Base-by-base conservation (phyloP, 768 basidiomycete species). In the Dioszegia crocea region DNA sequence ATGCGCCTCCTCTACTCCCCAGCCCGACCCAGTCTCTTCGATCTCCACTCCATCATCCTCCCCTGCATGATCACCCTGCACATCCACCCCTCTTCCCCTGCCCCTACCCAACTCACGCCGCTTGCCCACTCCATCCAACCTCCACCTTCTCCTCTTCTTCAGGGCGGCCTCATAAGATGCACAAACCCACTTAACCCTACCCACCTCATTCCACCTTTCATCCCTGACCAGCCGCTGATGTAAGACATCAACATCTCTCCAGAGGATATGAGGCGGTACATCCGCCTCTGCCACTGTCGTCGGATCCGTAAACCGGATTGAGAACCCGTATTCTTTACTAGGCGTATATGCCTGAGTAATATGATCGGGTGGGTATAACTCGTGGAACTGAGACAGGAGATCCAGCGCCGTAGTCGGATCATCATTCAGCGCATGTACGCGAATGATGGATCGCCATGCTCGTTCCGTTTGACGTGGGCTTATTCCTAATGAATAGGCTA, bases 211-310 rank as follows among this genome's bases (percentile, higher is more conserved):
- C 74, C 79, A 14, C 29, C 66, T 67, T 6, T 65, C 71, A 17
- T 71, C 71, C n/a, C 66, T 44, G 6, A 86, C 83, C 27, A 91
- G 76, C 26, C 86, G 80, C 58, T 89, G 83, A 72, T 94, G 91
- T 50, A 96, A 78, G 4, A 86, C 60, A 63, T 88, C 86, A n/a
- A 94, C 63, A 70, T 94, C 90, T 16, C 78, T 64, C 71, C 91
- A 94, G 12, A 84, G 81, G 21, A 94, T 66, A 39, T 91, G 73
- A 0, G 91, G 91, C 0, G 91, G 88, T 5, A 96, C 86, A 23
- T 82, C 71, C 64, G 90, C 87, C 70, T 96, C 92, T 1, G 84
- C 82, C 3, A 87, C 80, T 17, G 84, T 83, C 2, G 80, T 76
- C 0, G 77, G 74, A 4, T 85, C 82, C 2, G 83, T 84, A 64